Percentiles rank a stretch among this genome's conserved stretches.
Conservation (phyloP, 1,284 basidiomycete genomes). For the Tilletia caries region DNA sequence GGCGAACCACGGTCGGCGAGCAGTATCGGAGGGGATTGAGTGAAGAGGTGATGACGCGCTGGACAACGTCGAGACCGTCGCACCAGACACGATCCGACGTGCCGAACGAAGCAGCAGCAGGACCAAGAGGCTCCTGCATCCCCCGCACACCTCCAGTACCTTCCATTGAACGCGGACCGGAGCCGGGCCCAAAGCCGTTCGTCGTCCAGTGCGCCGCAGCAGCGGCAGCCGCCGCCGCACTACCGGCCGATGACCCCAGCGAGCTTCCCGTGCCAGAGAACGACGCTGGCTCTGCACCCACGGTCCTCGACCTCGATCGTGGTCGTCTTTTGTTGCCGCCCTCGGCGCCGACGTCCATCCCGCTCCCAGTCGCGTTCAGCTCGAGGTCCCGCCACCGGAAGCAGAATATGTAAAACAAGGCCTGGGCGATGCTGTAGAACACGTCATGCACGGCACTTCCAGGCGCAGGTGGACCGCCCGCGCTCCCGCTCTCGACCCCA, state of each 20-base stretch:
- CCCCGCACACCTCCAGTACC: too few species aligned
- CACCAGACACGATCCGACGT: constrained; percentile 65
- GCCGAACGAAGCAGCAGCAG: constrained; percentile 17
- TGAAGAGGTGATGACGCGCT: constrained; percentile 74
- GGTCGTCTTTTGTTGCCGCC: neutral
- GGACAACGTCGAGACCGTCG: constrained; percentile 72
- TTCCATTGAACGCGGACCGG: too few species aligned
- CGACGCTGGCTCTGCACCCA: constrained; percentile 40
- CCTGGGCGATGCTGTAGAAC: constrained; percentile 93
- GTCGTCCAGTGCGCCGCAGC: neutral
- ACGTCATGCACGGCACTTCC: constrained; percentile 41
- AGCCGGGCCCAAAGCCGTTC: neutral
- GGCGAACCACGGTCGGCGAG: constrained; percentile 81
- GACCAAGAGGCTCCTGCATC: too few species aligned
- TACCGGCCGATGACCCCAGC: neutral
- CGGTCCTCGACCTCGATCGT: constrained; percentile 9
- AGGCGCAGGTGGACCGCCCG: constrained; percentile 27
- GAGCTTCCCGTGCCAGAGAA: too few species aligned
- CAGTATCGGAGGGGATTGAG: constrained; percentile 75
- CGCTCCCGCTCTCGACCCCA: neutral
- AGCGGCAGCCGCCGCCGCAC: neutral
- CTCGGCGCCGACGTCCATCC: constrained; percentile 55
- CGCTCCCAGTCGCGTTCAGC: constrained; percentile 50
- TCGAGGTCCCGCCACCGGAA: constrained; percentile 90
- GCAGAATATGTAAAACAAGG: constrained; percentile 94